Percentiles rank a stretch among this genome's conserved stretches.
Conservation (phyloP, 2,329 filamentous ascomycete species). For the Helotiales sp. region DNA sequence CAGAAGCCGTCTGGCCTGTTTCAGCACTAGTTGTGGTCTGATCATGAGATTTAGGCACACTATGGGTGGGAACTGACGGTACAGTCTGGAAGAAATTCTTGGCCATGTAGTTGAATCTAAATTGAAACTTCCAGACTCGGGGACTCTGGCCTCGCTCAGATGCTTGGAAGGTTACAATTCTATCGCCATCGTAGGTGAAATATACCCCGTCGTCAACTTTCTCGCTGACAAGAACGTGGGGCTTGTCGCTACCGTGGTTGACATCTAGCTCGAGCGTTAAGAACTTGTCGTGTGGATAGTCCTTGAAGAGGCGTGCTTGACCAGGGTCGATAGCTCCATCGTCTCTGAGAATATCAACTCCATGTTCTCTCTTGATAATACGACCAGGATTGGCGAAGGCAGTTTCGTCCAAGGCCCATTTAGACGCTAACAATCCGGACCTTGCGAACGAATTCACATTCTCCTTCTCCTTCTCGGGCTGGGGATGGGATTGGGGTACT, state of each 20-base stretch:
- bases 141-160: neutral
- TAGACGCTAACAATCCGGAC: neutral
- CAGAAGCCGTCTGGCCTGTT: neutral
- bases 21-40: too few relatives aligned
- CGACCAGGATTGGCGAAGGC: neutral
- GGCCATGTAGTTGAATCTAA: slow-evolving; percentile 9
- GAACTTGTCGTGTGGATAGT: neutral
- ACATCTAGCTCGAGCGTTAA: neutral
- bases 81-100: neutral
- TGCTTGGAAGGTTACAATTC: slow-evolving; percentile 9
- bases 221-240: slow-evolving; percentile 11
- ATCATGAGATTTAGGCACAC: too few relatives aligned
- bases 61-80: neutral
- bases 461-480: too few relatives aligned
- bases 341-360: slow-evolving; percentile 3
- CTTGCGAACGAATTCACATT: neutral
- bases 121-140: slow-evolving; percentile 15
- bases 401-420: neutral
- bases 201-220: neutral
- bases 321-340: neutral
- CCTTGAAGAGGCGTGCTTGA: neutral
- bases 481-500: neutral
- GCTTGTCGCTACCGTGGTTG: too few relatives aligned
- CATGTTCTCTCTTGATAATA: neutral
- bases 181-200: neutral